These are phyloP conservation scores for Scolecobasidium constrictum DNA, from an alignment of 2,329 filamentous ascomycete genomes.

Conservation along the genomic window DNA sequence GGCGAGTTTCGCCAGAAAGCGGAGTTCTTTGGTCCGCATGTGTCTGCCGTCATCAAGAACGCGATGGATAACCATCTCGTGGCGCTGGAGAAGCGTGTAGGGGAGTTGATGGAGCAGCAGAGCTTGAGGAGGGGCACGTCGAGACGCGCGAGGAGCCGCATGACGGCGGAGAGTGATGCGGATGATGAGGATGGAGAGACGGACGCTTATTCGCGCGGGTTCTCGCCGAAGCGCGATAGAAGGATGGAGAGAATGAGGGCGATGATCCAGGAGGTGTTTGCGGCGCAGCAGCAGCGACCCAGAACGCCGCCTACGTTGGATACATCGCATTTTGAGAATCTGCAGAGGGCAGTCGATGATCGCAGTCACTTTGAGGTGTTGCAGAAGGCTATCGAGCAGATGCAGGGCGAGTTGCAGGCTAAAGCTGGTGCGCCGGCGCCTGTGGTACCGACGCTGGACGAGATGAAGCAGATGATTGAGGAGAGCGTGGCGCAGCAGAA, in stretches of 20 bases:
- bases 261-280: conserved; percentile 51
- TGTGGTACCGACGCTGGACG: conserved; percentile 12
- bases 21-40: conserved; percentile 81
- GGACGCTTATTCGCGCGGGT: conserved; percentile 47
- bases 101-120: conserved; percentile 41
- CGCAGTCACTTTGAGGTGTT: conserved; percentile 1
- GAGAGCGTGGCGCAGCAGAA: conserved; percentile 19
- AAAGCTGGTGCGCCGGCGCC: neutral
- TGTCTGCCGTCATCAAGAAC: conserved; percentile 74
- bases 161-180: conserved; percentile 72
- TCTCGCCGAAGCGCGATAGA: conserved; percentile 69
- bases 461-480: conserved; percentile 24
- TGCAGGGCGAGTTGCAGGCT: neutral
- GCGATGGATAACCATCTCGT: conserved; percentile 66
- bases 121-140: conserved; percentile 1
- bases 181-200: conserved; percentile 79
- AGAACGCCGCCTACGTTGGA: neutral
- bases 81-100: conserved; percentile 71
- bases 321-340: neutral
- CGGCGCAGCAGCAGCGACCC: conserved; percentile 26
- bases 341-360: conserved; percentile 7
- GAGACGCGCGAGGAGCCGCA: too few species aligned
- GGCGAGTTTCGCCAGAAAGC: conserved; percentile 71
- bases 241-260: conserved; percentile 67
- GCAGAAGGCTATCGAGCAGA: conserved; percentile 10